Evolutionary conservation across 2,329 filamentous ascomycete species (phyloP), one percentile per base, ranked within the genome.

Genomic region (Xylaria sp.): DNA sequence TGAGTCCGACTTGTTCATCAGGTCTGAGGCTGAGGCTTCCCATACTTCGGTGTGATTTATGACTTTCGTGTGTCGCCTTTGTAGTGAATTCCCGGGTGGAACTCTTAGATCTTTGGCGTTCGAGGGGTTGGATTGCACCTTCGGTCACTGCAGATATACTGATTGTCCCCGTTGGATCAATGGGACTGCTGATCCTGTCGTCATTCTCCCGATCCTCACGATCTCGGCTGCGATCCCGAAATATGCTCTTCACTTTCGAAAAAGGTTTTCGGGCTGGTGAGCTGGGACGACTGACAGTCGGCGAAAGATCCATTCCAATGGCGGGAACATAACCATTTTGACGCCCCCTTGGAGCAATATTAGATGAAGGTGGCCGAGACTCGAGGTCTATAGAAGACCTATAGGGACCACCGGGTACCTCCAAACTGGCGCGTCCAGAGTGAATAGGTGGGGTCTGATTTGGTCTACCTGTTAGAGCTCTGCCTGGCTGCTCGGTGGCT

Each of bases 201-300:
- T 82, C 81, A 35, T 80, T 81, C 6, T 76, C 78, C 3, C 77
- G 74, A 18, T 82, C 81, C 35, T 74, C 72, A n/a, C 81, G 80
- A 37, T 86, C 86, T 48, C 82, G 82, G 65, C 83, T 85, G 70
- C 84, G 86, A 67, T 89, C 86, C 4, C 84, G 84, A 68, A 89
- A 86, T 18, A 87, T 87, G 66, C 82, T 82, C 75, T 85, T 88
- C 63, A 88, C 85, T 73, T 84, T 88, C 32, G 80, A 80, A 66
- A 89, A 81, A 0, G 87, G 86, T 63, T 88, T 91, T 60, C 90
- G 86, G 0, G 83, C 81, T 35, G 91, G 91, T 6, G 92, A 93
- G 2, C 83, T 82, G 1, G 87, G 84, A 27, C 91, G 86, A 74
- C 90, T 93, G 8, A 83, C 84, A 3, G 85, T 82, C 1, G 90